phyloP scores from a whole-genome alignment of 1,284 basidiomycete species.

The Ganoderma sinense region DNA sequence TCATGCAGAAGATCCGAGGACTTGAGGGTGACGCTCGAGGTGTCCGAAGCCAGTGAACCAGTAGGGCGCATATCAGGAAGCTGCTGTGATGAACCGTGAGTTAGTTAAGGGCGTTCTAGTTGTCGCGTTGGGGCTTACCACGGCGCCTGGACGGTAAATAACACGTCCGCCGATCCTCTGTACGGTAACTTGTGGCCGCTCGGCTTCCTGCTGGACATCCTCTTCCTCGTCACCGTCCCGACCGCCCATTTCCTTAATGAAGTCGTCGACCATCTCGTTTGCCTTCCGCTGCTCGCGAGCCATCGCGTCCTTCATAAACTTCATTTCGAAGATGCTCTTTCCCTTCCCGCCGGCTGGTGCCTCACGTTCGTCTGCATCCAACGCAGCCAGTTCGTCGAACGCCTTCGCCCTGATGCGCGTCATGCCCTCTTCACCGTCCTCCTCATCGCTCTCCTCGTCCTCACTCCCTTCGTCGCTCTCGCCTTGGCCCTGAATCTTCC shows the following conservation, averaged over 20 bases:
- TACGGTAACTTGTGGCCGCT: conserved; percentile 43
- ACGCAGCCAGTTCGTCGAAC: conserved; percentile 74
- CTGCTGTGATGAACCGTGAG: conserved; percentile 5
- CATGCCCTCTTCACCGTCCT: conserved; percentile 54
- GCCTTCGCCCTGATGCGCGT: conserved; percentile 67
- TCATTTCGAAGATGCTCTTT: conserved; percentile 88
- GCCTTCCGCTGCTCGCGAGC: conserved; percentile 68
- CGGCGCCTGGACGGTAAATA: conserved; percentile 58
- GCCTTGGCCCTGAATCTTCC: conserved; percentile 72
- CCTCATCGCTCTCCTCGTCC: conserved; percentile 50
- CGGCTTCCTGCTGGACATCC: conserved; percentile 43
- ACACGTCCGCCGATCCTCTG: conserved; percentile 67
- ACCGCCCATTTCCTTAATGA: conserved; percentile 71
- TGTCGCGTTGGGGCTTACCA: conserved; percentile 41
- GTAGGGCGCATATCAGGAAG: conserved; percentile 39
- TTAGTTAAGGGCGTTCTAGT: neutral
- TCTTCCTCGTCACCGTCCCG: conserved; percentile 43
- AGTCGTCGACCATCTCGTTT: conserved; percentile 72
- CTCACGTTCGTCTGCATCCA: conserved; percentile 49
- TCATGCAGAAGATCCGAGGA: conserved; percentile 59
- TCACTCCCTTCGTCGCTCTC: conserved; percentile 55
- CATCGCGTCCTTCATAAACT: conserved; percentile 94
- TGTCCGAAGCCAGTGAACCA: conserved; percentile 64
- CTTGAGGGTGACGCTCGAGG: conserved; percentile 73
- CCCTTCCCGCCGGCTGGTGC: conserved; percentile 47